phyloP scores from a whole-genome alignment of 352 stramenopile species.

The Labyrinthula sp. region DNA sequence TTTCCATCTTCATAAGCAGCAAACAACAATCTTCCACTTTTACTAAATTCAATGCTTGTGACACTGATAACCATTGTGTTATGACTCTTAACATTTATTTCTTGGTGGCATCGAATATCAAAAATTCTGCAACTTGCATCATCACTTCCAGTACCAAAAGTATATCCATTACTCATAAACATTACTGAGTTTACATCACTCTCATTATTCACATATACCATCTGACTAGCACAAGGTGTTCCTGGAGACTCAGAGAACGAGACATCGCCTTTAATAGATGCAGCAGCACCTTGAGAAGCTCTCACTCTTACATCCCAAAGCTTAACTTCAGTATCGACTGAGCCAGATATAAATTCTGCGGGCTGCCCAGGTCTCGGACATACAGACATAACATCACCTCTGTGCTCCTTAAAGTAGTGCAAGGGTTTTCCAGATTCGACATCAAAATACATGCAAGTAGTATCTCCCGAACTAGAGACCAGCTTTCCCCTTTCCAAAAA shows the following conservation, averaged over 20 bases:
- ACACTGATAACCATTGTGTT: conserved; percentile 85
- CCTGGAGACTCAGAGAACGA: no score
- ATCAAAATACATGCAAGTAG: conserved; percentile 93
- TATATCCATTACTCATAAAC: conserved; percentile 85
- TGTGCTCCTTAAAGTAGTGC: conserved; percentile 85
- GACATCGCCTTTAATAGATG: no score
- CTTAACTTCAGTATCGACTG: conserved; percentile 82
- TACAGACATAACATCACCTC: conserved; percentile 84
- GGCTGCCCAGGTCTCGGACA: conserved; percentile 73
- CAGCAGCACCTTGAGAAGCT: no score
- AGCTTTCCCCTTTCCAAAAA: conserved; percentile 63
- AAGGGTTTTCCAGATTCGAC: conserved; percentile 72
- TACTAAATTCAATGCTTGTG: conserved; percentile 81
- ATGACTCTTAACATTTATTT: conserved; percentile 52
- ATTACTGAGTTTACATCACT: conserved; percentile 96
- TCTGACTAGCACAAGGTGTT: no score
- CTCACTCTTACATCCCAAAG: conserved; percentile 87
- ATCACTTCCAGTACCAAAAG: conserved; percentile 78
- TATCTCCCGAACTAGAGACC: conserved; percentile 69
- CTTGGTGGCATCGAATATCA: conserved; percentile 78
- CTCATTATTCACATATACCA: conserved; percentile 88
- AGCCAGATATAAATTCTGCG: conserved; percentile 90
- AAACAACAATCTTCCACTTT: conserved; percentile 82
- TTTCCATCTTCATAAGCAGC: conserved; percentile 92
- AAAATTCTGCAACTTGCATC: conserved; percentile 91